Conservation (phyloP, 495 filamentous ascomycete species). For the Apiosordaria backusii region DNA sequence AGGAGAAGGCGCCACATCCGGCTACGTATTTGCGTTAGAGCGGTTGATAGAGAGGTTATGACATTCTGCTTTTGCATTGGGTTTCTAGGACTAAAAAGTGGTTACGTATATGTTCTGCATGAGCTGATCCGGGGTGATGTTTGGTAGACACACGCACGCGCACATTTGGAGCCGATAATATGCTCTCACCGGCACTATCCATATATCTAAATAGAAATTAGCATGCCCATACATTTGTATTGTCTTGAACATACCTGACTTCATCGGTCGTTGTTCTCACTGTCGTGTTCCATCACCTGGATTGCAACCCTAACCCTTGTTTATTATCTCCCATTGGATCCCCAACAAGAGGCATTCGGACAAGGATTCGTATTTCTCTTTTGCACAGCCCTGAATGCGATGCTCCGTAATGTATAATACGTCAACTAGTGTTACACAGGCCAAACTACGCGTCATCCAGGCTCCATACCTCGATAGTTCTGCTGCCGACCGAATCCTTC, state of each 20-base stretch:
- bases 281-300: no score
- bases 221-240: no score
- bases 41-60: not conserved
- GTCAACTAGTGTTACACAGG: not conserved
- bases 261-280: no score
- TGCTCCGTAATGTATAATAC: not conserved
- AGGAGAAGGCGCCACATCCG: conserved; percentile 31
- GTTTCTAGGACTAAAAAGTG: not conserved
- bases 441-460: not conserved
- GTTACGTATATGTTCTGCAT: not conserved
- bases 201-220: no score
- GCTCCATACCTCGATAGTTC: not conserved
- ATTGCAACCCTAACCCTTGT: not conserved
- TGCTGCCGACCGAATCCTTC: not conserved
- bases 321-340: not conserved
- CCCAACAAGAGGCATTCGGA: not conserved
- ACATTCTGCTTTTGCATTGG: not conserved
- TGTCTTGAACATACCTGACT: no score
- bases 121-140: no score
- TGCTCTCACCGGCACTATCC: no score
- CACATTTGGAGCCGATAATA: no score
- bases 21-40: conserved; percentile 28
- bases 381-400: not conserved
- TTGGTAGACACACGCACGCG: no score
- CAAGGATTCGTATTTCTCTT: not conserved